Percentiles rank a stretch among this genome's conserved stretches.
Conservation (phyloP, 306 rosid genomes). For the Cucumis melo region DNA sequence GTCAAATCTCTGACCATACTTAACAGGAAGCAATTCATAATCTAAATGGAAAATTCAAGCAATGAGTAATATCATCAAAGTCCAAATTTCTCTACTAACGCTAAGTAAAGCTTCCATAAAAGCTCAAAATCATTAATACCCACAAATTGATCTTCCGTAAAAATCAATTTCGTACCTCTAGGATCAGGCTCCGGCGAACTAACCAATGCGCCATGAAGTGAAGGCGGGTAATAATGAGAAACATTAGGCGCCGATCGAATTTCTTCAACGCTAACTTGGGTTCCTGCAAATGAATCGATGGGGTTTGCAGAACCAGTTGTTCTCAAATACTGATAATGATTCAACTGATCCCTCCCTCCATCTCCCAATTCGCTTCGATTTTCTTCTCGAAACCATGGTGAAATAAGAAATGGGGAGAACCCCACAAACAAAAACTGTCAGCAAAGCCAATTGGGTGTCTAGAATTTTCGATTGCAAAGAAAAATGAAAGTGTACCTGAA, state of each 20-base stretch:
- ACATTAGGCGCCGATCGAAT: conserved; percentile 68
- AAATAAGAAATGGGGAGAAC: not conserved
- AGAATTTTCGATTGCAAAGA: not conserved
- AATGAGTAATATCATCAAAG: not conserved
- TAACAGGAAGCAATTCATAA: not conserved
- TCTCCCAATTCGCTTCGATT: conserved; percentile 38
- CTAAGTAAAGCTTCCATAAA: not conserved
- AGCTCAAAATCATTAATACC: conserved; percentile 1
- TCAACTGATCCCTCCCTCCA: conserved; percentile 47
- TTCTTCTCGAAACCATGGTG: conserved; percentile 18
- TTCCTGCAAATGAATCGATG: conserved; percentile 48
- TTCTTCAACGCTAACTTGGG: conserved; percentile 80
- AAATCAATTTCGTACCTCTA: conserved; percentile 23
- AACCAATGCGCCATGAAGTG: conserved; percentile 61
- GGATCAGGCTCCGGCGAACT: conserved; percentile 48
- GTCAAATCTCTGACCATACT: not conserved
- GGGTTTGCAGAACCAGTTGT: conserved; percentile 54
- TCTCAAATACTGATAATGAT: conserved; percentile 49
- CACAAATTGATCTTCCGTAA: conserved; percentile 1
- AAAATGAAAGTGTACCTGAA: conserved; percentile 28
- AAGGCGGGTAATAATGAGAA: conserved; percentile 64
- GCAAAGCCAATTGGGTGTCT: not conserved
- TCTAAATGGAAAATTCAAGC: not conserved
- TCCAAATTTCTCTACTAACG: not conserved
- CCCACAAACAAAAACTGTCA: conserved; percentile 14